Evolutionary conservation across 2,329 filamentous ascomycete genomes (phyloP), one percentile per base, ranked within the genome.

Genomic region (Ampelomyces quisqualis): DNA sequence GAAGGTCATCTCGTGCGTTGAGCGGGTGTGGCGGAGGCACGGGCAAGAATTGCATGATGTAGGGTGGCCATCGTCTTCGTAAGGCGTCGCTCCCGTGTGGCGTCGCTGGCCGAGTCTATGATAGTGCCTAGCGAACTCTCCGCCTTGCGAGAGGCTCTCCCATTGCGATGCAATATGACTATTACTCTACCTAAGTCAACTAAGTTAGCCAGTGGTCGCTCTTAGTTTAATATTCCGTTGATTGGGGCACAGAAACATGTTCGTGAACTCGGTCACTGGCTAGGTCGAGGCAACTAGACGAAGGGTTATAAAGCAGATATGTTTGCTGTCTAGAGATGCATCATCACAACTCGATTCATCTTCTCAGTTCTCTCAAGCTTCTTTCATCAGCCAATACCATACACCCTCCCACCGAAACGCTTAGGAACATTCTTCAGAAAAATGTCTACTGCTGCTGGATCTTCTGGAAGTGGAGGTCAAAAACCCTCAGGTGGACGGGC

Each of bases 11-110:
- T 24, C 21, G 22, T 36, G 27, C 20, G 17, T 18, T 8, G 28
- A 24, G 31, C 40, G 42, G 38, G 34, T 45, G 49, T 52, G 49
- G 45, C 46, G 43, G 51, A 51, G 51, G 51, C 51, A 47, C 51
- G 32, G 51, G 45, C 40, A 37, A 28, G 8, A 27, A 29, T 11
- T 40, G 24, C 27, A 44, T 32, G n/a, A n/a, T 37, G 34, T 36
- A 19, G 43, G 43, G 34, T 20, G 40, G 20, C 39, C 32, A 34
- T 45, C 40, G 43, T 40, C 33, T 27, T 35, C 21, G 38, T 54
- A 49, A 54, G 51, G 51, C 51, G 51, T 47, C 48, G 43, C 47
- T 38, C 51, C 13, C 51, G 41, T 50, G 51, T 54, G 51, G 51
- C 51, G 51, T 48, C 42, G 40, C 36, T 39, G 43, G 38, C 38